These are phyloP conservation scores for Silene vulgaris DNA, from an alignment of 179 eudicot genomes.

Conservation along the genomic window DNA sequence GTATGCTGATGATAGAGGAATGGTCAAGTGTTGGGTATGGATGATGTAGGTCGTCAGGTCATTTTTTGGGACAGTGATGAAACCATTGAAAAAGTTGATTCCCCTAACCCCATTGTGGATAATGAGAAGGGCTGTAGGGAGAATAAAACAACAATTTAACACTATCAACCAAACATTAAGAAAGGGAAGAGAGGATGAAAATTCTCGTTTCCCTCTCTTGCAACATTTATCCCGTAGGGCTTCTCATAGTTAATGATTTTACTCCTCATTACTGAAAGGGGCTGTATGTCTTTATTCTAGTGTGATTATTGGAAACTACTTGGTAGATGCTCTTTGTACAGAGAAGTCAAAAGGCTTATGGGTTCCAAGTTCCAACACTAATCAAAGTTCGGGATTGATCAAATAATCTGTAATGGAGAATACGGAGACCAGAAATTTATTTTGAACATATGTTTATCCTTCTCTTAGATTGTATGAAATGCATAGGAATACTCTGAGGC, in stretches of 20 bases:
- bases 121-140: background rate
- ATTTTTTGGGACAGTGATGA: background rate
- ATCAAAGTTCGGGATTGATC: background rate
- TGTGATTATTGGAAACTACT: background rate
- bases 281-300: background rate
- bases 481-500: background rate
- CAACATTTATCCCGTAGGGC: background rate
- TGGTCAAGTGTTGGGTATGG: background rate
- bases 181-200: background rate
- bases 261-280: background rate
- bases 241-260: background rate
- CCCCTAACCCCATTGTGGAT: background rate
- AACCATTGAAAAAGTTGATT: background rate
- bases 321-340: background rate
- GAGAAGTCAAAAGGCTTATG: background rate
- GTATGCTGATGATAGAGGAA: background rate
- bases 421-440: background rate
- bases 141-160: background rate
- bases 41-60: too few relatives aligned
- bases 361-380: background rate
- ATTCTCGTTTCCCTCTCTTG: background rate
- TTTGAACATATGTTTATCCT: background rate
- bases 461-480: conserved; percentile 13
- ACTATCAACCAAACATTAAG: background rate
- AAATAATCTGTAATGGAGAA: background rate